Evolutionary conservation across 495 filamentous ascomycete species (phyloP), one percentile per base, ranked within the genome.

Genomic region (Neurospora sp.): DNA sequence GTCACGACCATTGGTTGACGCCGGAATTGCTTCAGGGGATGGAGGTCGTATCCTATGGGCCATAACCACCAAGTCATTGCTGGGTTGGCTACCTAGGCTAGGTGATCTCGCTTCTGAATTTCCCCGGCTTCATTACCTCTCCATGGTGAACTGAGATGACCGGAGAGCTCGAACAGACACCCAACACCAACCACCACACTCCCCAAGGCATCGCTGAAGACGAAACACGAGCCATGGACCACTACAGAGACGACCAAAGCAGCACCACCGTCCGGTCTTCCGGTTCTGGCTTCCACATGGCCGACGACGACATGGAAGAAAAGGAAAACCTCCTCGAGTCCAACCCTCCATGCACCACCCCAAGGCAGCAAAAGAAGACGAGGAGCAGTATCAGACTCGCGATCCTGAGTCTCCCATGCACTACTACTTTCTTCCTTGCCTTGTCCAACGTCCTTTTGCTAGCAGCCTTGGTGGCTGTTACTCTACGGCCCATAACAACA

Each of bases 161-260:
- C 41, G 18, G 16, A 8, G 0, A 44, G 4, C 41, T 44, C 35
- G 4, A 37, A 5, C 35, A 37, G 35, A 44, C 4, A 42, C 41
- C 1, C 41, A n/a, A 45, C 42, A 8, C 6, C 16, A 39, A 3
- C 0, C 0, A 31, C 27, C 2, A 31, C 27, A 31, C 27, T 31
- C 27, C 27, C 27, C 2, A 31, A 31, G 27, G 27, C 27, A 31
- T 31, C 27, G 27, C 27, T 31, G 27, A 31, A 31, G 27, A 31
- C 27, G 27, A 31, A 31, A 3, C 27, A 31, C 3, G 27, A 31
- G 27, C 14, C 9, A 53, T 35, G 39, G 70, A 41, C n/a, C 70
- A 71, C 5, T 41, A 71, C 70, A 71, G 70, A 65, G 70, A 71
- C 44, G 70, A 71, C 70, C 39, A 37, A 31, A 71, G 70, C 39